These are phyloP conservation scores for Colletotrichum ledebouriae DNA, from an alignment of 2,329 filamentous ascomycete genomes.

Conservation along the genomic window DNA sequence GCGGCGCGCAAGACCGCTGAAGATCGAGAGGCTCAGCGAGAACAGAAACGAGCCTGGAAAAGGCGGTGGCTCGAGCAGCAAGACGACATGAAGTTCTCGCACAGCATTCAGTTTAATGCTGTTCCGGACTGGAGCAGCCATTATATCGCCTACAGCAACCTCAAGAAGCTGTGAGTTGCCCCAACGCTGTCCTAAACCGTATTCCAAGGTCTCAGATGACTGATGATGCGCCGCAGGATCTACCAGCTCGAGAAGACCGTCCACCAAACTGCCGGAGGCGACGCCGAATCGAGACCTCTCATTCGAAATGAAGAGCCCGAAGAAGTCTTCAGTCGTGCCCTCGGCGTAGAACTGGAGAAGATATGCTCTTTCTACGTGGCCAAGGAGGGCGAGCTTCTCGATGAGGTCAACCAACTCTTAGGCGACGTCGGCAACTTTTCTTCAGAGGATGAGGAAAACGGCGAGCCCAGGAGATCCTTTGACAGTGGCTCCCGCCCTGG, in stretches of 20 bases:
- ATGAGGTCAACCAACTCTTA: slow-evolving; percentile 83
- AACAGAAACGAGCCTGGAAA: slow-evolving; percentile 71
- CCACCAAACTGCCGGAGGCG: slow-evolving; percentile 73
- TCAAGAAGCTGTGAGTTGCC: slow-evolving; percentile 90
- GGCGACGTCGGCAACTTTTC: slow-evolving; percentile 79
- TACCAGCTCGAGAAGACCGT: slow-evolving; percentile 92
- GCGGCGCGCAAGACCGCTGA: slow-evolving; percentile 48
- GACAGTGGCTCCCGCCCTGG: slow-evolving; percentile 44
- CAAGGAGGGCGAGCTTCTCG: slow-evolving; percentile 89
- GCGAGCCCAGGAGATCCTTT: slow-evolving; percentile 37
- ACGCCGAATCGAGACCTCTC: slow-evolving; percentile 88
- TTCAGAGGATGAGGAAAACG: slow-evolving; percentile 54
- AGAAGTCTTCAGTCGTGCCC: slow-evolving; percentile 81
- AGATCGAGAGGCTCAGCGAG: slow-evolving; percentile 52
- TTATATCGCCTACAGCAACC: slow-evolving; percentile 98
- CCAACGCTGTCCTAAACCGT: not conserved
- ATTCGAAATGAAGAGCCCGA: slow-evolving; percentile 83
- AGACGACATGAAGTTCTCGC: slow-evolving; percentile 99
- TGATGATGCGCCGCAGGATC: slow-evolving; percentile 70
- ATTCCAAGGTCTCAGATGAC: slow-evolving; percentile 1
- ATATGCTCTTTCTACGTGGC: slow-evolving; percentile 90
- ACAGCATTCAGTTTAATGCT: slow-evolving; percentile 99
- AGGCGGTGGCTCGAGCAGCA: slow-evolving; percentile 77
- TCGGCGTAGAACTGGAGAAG: slow-evolving; percentile 94
- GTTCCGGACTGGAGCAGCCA: slow-evolving; percentile 99